Percentiles rank a stretch among this genome's conserved stretches.
These are phyloP conservation scores for Fraxinus velutina DNA, from an alignment of 305 asterid species.

Conservation along the genomic window DNA sequence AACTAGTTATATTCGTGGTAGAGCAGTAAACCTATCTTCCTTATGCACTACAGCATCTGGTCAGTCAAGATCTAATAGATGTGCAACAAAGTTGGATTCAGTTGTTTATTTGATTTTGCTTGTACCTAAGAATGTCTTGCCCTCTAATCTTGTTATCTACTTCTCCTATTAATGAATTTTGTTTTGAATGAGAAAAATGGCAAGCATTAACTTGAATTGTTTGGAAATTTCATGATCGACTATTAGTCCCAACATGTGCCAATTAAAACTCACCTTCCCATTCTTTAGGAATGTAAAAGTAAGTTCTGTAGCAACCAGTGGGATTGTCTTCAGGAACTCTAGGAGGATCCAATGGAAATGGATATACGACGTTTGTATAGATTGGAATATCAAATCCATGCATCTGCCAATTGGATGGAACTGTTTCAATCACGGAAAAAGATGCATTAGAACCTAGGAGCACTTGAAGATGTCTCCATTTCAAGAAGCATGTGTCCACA, in stretches of 20 bases:
- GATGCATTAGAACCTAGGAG: constrained; percentile 31
- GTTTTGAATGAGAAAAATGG: not conserved
- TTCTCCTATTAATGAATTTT: not conserved
- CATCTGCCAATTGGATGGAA: constrained; percentile 99
- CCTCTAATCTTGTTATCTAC: not conserved
- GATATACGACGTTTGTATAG: constrained; percentile 78
- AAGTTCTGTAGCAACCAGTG: constrained; percentile 91
- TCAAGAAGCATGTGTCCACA: not conserved
- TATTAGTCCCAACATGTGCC: not conserved
- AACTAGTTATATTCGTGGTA: not conserved
- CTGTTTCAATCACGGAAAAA: constrained; percentile 48
- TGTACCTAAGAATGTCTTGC: not conserved
- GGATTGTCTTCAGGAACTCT: constrained; percentile 93
- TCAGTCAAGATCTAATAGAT: not conserved
- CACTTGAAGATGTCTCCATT: constrained; percentile 10
- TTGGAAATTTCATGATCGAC: not conserved
- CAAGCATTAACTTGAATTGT: constrained; percentile 17
- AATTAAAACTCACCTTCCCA: constrained; percentile 77
- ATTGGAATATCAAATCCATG: constrained; percentile 93
- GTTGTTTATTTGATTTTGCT: not conserved
- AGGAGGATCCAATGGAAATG: constrained; percentile 89
- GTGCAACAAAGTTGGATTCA: not conserved
- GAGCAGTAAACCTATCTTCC: not conserved
- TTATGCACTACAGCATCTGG: not conserved
- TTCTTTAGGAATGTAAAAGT: constrained; percentile 75